These are phyloP conservation scores for Verticillium isaacii DNA, from an alignment of 2,329 filamentous ascomycete species.

Conservation along the genomic window DNA sequence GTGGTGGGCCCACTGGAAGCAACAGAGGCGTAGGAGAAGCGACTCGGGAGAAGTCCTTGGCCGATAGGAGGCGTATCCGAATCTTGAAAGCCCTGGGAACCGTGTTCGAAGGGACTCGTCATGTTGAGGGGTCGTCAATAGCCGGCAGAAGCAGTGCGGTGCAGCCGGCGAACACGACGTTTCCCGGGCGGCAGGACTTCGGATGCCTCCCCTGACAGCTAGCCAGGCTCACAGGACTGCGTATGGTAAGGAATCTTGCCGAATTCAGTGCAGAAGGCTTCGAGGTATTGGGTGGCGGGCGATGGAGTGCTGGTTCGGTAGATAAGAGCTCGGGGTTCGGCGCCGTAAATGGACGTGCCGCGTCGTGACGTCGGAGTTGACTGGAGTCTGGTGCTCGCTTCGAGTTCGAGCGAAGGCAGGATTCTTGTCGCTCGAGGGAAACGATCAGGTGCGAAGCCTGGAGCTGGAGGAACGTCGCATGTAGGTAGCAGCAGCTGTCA, in stretches of 20 bases:
- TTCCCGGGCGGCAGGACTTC: background rate
- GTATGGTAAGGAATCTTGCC: background rate
- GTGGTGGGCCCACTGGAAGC: slow-evolving; percentile 30
- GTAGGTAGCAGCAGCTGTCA: background rate
- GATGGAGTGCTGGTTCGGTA: background rate
- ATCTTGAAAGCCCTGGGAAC: slow-evolving; percentile 26
- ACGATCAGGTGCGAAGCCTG: background rate
- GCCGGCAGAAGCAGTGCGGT: background rate
- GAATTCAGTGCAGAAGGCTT: background rate
- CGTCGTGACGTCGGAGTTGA: background rate
- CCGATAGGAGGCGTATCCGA: slow-evolving; percentile 19
- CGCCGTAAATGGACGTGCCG: background rate
- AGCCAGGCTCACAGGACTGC: background rate
- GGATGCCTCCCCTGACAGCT: background rate
- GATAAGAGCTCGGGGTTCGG: background rate
- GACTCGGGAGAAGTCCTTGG: slow-evolving; percentile 25
- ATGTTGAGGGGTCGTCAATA: slow-evolving; percentile 23
- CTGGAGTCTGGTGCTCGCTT: background rate
- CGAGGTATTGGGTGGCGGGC: background rate
- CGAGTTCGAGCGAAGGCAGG: background rate
- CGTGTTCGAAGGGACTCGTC: slow-evolving; percentile 37
- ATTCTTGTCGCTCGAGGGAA: background rate
- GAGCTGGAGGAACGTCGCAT: background rate
- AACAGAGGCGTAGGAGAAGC: slow-evolving; percentile 37
- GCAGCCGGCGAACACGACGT: background rate